Conservation (phyloP, 495 filamentous ascomycete genomes). For the Hypoxylon rickii region DNA sequence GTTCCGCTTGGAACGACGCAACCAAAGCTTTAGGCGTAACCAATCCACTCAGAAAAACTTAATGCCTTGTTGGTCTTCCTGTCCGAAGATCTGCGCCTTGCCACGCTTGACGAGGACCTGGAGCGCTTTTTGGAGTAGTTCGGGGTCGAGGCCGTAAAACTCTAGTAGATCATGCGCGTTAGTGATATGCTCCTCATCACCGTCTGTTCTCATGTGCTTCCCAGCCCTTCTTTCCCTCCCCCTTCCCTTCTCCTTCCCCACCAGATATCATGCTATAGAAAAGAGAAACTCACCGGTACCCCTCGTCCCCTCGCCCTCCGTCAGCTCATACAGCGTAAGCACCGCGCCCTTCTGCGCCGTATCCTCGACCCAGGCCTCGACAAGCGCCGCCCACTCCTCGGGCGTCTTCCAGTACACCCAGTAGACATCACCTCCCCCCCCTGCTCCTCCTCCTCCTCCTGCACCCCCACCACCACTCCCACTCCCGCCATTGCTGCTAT, state of each 20-base stretch:
- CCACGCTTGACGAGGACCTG: constrained; percentile 81
- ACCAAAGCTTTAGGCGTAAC: too few species aligned
- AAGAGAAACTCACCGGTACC: constrained; percentile 42
- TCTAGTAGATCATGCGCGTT: too few species aligned
- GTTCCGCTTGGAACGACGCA: neutral
- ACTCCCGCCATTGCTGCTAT: too few species aligned
- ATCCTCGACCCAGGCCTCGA: constrained; percentile 53
- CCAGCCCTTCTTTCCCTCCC: neutral
- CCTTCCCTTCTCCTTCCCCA: neutral
- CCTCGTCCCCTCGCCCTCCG: constrained; percentile 48
- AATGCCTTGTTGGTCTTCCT: constrained; percentile 83
- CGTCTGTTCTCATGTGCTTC: neutral
- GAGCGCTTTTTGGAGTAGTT: constrained; percentile 78
- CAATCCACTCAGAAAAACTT: constrained; percentile 97
- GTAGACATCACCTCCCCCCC: constrained; percentile 44
- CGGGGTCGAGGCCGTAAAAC: constrained; percentile 85
- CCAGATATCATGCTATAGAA: neutral
- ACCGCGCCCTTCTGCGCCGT: constrained; percentile 53
- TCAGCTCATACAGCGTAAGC: constrained; percentile 55
- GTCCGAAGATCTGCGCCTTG: constrained; percentile 91
- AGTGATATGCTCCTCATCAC: neutral
- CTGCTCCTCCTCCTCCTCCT: constrained; percentile 62
- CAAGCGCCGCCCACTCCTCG: constrained; percentile 52
- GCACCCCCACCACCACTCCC: constrained; percentile 63
- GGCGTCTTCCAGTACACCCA: constrained; percentile 56